Conservation (phyloP, 1,139 yeast species). For the Geotrichum macrosporum region DNA sequence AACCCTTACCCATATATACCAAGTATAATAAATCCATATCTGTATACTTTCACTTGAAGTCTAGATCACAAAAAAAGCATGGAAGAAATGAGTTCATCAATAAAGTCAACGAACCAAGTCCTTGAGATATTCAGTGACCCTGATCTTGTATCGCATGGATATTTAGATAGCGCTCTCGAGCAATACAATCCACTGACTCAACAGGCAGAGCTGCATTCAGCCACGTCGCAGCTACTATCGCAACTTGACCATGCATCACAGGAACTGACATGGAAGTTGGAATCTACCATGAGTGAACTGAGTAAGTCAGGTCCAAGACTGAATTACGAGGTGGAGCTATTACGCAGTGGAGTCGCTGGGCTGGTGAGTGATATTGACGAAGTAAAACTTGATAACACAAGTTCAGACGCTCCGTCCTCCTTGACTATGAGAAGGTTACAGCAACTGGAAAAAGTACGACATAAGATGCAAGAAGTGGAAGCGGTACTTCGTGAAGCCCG, state of each 20-base stretch:
- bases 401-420: background rate
- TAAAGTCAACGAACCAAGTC: slow-evolving; percentile 26
- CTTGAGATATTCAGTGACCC: slow-evolving; percentile 32
- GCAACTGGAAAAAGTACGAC: slow-evolving; percentile 30
- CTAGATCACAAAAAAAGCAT: too few species aligned
- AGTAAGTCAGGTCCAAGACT: slow-evolving; percentile 34
- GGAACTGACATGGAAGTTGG: slow-evolving; percentile 35
- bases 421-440: slow-evolving; percentile 27
- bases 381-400: slow-evolving; percentile 21
- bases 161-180: slow-evolving; percentile 31
- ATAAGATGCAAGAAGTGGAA: slow-evolving; percentile 32
- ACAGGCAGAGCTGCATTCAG: slow-evolving; percentile 33
- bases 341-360: slow-evolving; percentile 34
- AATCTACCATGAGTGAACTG: slow-evolving; percentile 31
- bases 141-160: slow-evolving; percentile 34
- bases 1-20: background rate
- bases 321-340: slow-evolving; percentile 37
- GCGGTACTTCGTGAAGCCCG: slow-evolving; percentile 32
- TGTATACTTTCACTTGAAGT: too few species aligned
- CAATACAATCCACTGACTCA: slow-evolving; percentile 25
- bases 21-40: too few species aligned
- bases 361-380: slow-evolving; percentile 30
- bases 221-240: slow-evolving; percentile 35
- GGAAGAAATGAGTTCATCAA: slow-evolving; percentile 1
- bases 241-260: slow-evolving; percentile 36